A percentile compares a stretch with the other conserved stretches of the same genome.
Conservation (phyloP, 257 asterid species). For the Solanum virginianum region DNA sequence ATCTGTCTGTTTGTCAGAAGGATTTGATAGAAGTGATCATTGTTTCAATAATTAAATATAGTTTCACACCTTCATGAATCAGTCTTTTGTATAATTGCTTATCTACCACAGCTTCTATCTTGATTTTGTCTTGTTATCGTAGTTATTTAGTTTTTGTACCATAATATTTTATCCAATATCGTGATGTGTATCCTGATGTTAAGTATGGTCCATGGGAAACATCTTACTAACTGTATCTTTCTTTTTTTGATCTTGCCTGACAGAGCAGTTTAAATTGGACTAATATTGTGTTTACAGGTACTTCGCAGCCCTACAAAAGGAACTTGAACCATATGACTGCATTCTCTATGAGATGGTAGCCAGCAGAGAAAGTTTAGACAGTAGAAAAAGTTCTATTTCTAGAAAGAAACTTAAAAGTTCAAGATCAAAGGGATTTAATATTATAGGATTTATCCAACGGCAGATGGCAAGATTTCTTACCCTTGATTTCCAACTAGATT, state of each 20-base stretch:
- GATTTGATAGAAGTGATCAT: neutral
- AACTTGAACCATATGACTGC: conserved; percentile 68
- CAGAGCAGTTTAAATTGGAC: neutral
- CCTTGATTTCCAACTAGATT: conserved; percentile 89
- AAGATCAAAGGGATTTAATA: conserved; percentile 51
- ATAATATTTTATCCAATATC: neutral
- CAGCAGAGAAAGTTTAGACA: conserved; percentile 79
- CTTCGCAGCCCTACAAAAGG: conserved; percentile 57
- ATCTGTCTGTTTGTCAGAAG: neutral
- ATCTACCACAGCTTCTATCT: neutral
- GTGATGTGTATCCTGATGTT: neutral
- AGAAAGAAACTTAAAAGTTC: conserved; percentile 44
- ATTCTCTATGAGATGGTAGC: conserved; percentile 98
- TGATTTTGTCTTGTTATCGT: neutral
- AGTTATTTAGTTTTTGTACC: neutral
- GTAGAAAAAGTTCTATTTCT: conserved; percentile 41
- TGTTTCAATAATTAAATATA: neutral
- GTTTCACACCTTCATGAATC: neutral
- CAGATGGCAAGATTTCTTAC: conserved; percentile 75
- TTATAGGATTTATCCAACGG: conserved; percentile 82
- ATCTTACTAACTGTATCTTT: neutral
- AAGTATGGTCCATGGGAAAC: neutral
- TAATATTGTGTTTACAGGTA: conserved; percentile 41
- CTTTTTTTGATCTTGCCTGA: neutral
- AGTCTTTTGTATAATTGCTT: neutral